phyloP scores from a whole-genome alignment of 1,284 basidiomycete genomes.

The Papiliotrema laurentii region DNA sequence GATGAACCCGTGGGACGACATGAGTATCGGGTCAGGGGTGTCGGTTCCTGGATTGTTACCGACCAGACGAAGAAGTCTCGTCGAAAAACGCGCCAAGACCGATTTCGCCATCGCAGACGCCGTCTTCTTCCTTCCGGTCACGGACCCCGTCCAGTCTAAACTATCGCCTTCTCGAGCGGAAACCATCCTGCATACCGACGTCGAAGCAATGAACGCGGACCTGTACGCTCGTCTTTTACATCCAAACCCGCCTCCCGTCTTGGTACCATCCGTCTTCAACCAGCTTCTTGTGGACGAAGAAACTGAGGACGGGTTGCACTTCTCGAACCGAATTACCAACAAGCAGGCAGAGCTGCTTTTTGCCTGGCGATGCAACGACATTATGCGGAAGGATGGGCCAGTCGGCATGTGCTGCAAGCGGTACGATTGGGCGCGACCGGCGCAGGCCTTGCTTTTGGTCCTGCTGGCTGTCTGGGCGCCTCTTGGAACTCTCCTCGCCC shows the following conservation, averaged over 20 bases:
- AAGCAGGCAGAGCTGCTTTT: conserved; percentile 72
- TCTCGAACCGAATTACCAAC: conserved; percentile 59
- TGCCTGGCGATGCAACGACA: conserved; percentile 76
- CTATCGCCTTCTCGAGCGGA: conserved; percentile 60
- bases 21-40: conserved; percentile 22
- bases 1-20: conserved; percentile 40
- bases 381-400: conserved; percentile 63
- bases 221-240: conserved; percentile 61
- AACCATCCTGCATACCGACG: conserved; percentile 67
- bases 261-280: conserved; percentile 72
- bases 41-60: conserved; percentile 17
- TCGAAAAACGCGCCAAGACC: conserved; percentile 2
- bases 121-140: conserved; percentile 68
- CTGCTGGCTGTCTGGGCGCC: conserved; percentile 59
- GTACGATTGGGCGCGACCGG: conserved; percentile 63
- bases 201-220: conserved; percentile 84
- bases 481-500: conserved; percentile 49
- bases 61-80: neutral
- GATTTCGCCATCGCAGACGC: conserved; percentile 58
- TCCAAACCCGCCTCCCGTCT: conserved; percentile 51
- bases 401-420: conserved; percentile 75
- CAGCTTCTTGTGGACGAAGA: conserved; percentile 64
- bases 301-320: conserved; percentile 80
- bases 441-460: conserved; percentile 60
- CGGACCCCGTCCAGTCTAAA: conserved; percentile 70